These are phyloP conservation scores for Fusarium penzigii DNA, from an alignment of 2,329 filamentous ascomycete genomes.

Conservation along the genomic window DNA sequence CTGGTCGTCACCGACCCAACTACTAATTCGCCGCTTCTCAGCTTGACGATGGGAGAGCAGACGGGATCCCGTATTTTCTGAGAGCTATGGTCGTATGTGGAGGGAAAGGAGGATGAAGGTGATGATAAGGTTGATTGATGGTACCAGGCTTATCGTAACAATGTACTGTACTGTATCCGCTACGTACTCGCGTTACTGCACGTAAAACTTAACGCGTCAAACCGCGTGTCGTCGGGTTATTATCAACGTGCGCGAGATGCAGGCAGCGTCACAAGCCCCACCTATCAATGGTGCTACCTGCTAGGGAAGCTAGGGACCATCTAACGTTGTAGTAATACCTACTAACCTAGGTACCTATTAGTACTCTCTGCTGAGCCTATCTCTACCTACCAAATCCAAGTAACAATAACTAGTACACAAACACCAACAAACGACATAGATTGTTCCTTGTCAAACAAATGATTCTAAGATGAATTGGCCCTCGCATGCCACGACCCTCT, in stretches of 20 bases:
- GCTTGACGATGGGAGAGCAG: no score
- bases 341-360: no score
- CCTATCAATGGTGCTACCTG: not conserved
- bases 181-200: no score
- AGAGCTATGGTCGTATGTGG: not conserved
- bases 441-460: not conserved
- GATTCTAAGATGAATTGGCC: not conserved
- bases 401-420: not conserved
- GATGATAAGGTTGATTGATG: no score
- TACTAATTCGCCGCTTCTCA: not conserved
- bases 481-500: not conserved
- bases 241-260: no score
- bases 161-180: no score
- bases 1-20: not conserved
- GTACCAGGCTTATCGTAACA: not conserved
- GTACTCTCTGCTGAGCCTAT: no score
- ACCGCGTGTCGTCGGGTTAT: no score
- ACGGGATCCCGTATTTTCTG: not conserved
- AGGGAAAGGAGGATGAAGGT: no score
- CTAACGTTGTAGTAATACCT: not conserved
- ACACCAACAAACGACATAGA: not conserved
- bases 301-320: not conserved
- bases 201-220: no score
- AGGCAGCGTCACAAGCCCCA: not conserved
- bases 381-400: no score